Percentiles rank a stretch among this genome's conserved stretches.
Evolutionary conservation across 306 rosid species (phyloP).

Genomic region (Malus domestica): DNA sequence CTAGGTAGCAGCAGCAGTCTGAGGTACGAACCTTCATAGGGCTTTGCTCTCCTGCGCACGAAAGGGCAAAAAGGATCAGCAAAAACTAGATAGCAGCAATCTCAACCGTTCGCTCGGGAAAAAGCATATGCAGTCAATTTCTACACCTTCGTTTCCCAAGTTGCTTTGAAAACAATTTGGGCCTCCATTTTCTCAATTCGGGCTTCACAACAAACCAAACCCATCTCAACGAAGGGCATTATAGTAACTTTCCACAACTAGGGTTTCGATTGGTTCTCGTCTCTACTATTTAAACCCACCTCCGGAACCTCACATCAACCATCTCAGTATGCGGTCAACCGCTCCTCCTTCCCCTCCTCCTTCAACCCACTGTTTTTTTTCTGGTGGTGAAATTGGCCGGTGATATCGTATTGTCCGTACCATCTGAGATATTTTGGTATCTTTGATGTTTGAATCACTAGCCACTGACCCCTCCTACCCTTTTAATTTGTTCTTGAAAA

Average conservation of each 20-base stretch:
- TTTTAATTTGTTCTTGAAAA: too few relatives aligned
- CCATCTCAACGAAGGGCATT: neutral
- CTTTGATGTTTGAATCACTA: slow-evolving; percentile 6
- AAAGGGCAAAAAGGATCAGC: too few relatives aligned
- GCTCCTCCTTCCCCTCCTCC: neutral
- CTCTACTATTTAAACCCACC: slow-evolving; percentile 28
- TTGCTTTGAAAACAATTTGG: neutral
- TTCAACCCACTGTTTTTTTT: neutral
- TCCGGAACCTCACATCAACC: fast-evolving
- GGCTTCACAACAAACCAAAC: neutral
- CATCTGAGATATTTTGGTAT: slow-evolving; percentile 21
- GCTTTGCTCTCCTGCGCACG: too few relatives aligned
- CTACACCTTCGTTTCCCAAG: too few relatives aligned
- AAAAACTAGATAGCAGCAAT: too few relatives aligned
- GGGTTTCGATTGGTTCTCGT: slow-evolving; percentile 15
- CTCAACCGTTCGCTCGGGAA: too few relatives aligned
- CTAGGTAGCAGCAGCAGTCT: too few relatives aligned
- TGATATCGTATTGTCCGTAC: slow-evolving; percentile 44
- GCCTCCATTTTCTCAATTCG: neutral
- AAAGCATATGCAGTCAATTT: too few relatives aligned
- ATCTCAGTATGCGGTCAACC: neutral
- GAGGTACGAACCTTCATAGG: too few relatives aligned
- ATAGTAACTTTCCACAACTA: neutral
- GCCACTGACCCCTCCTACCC: slow-evolving; percentile 30
- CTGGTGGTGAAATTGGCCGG: slow-evolving; percentile 8